Evolutionary conservation across 208 protist genomes (phyloP).

Genomic region (Trypanosoma avium): DNA sequence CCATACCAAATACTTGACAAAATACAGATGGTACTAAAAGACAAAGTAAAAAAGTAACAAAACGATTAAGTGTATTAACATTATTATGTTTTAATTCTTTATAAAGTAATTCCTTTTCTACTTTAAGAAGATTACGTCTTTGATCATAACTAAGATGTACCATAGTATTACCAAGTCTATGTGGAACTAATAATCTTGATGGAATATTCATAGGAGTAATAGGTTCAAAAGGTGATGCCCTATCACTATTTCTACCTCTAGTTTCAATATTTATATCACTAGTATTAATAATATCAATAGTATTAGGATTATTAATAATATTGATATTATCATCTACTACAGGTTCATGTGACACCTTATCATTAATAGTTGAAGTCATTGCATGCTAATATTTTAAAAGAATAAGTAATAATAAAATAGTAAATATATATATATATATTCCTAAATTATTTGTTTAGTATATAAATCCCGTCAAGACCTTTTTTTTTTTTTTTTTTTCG

Average conservation of each 20-base stretch:
- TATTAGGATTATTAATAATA: too few relatives aligned
- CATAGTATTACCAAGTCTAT: conserved; percentile 56
- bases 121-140: conserved; percentile 23
- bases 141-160: conserved; percentile 36
- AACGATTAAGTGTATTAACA: conserved; percentile 67
- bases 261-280: too few relatives aligned
- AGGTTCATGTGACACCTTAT: background rate
- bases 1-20: conserved; percentile 46
- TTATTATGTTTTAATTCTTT: conserved; percentile 83
- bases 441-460: too few relatives aligned
- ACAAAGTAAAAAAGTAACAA: conserved; percentile 47
- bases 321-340: too few relatives aligned
- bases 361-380: conserved; percentile 11
- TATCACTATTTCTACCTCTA: too few relatives aligned
- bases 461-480: too few relatives aligned
- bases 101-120: conserved; percentile 64
- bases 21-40: conserved; percentile 42
- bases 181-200: conserved; percentile 36
- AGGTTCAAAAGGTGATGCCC: background rate
- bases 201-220: conserved; percentile 1
- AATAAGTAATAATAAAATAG: conserved; percentile 1
- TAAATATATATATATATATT: too few relatives aligned
- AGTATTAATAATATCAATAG: too few relatives aligned
- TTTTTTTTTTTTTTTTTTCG: too few relatives aligned
- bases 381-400: conserved; percentile 1